Percentiles rank a stretch among this genome's conserved stretches.
phyloP scores from a whole-genome alignment of 495 filamentous ascomycete species.

The Xylaria telfairii region DNA sequence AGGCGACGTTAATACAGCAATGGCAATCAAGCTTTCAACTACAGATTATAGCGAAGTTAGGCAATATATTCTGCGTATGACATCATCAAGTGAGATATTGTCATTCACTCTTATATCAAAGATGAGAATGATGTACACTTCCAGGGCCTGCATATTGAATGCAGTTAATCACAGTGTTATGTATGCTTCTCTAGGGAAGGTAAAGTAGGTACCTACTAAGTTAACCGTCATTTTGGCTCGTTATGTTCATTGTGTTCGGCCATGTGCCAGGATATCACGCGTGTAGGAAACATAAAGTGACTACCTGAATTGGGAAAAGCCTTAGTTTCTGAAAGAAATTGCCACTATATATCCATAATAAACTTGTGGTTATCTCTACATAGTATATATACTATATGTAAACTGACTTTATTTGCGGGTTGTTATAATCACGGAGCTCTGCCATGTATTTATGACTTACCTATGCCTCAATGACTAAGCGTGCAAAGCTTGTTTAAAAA shows the following conservation, averaged over 20 bases:
- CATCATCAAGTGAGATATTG: background rate
- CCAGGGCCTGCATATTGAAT: background rate
- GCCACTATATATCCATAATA: background rate
- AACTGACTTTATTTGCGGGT: background rate
- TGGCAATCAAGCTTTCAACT: background rate
- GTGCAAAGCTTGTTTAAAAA: background rate
- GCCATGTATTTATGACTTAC: background rate
- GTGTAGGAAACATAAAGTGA: background rate
- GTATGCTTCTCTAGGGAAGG: background rate
- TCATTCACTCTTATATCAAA: background rate
- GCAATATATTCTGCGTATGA: background rate
- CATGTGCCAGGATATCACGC: background rate
- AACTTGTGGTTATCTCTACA: background rate
- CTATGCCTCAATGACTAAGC: no score
- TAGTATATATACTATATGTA: background rate
- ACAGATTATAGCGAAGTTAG: no score
- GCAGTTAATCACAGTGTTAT: background rate
- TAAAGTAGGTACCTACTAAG: background rate
- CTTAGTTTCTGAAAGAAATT: background rate
- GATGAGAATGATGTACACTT: background rate
- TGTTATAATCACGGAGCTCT: background rate
- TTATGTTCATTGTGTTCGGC: background rate
- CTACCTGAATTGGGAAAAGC: background rate
- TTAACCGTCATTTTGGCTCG: background rate
- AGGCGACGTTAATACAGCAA: background rate